phyloP scores from a whole-genome alignment of 2,329 filamentous ascomycete genomes.

The Coleophoma eucalyptorum region DNA sequence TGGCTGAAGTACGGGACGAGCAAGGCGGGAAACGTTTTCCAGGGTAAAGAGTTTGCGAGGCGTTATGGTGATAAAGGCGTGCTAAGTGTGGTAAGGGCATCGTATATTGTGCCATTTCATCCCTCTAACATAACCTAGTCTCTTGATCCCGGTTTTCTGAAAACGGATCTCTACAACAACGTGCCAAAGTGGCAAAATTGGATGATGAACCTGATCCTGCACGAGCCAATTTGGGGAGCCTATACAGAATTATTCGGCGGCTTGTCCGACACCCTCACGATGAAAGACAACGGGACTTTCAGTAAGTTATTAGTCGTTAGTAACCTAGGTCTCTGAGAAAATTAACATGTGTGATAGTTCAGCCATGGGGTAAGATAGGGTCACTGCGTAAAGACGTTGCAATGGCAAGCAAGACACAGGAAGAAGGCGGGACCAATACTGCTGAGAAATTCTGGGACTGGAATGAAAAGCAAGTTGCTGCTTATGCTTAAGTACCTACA shows the following conservation, averaged over 20 bases:
- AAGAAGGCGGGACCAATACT: background rate
- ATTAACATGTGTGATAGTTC: background rate
- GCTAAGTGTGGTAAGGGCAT: conserved; percentile 1
- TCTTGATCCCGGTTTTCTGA: background rate
- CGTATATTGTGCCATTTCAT: background rate
- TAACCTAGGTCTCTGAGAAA: too few species aligned
- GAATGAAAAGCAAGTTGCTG: background rate
- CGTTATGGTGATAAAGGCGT: conserved; percentile 2
- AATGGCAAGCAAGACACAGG: background rate
- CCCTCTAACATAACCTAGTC: background rate
- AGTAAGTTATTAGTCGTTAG: too few species aligned
- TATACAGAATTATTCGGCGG: background rate
- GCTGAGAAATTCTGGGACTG: background rate
- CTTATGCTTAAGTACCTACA: too few species aligned
- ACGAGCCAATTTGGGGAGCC: background rate
- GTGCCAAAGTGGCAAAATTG: background rate
- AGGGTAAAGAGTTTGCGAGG: conserved; percentile 6
- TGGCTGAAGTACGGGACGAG: conserved; percentile 7
- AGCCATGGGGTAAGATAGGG: background rate
- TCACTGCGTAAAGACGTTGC: background rate
- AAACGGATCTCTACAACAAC: background rate
- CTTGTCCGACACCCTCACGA: background rate
- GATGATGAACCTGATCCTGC: background rate
- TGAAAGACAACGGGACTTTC: background rate
- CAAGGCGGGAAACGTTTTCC: conserved; percentile 10